Percentiles rank a stretch among this genome's conserved stretches.
These are phyloP conservation scores for Mimosa bimucronata DNA, from an alignment of 306 rosid genomes.

Conservation along the genomic window DNA sequence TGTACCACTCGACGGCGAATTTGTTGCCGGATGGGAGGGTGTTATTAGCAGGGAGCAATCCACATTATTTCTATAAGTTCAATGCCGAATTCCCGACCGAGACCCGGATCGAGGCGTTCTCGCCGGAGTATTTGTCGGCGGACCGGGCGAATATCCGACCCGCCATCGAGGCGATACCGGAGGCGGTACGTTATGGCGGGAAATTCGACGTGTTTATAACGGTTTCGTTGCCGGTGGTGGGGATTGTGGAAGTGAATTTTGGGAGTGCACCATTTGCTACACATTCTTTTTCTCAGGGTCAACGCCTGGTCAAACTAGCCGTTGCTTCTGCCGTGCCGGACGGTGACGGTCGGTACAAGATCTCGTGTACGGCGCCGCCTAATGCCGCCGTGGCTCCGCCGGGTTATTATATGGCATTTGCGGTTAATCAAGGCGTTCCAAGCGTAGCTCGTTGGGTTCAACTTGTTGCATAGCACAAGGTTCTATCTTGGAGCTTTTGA, in stretches of 20 bases:
- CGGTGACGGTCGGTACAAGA: conserved; percentile 47
- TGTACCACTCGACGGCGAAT: conserved; percentile 87
- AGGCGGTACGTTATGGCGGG: conserved; percentile 58
- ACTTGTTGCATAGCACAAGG: conserved; percentile 16
- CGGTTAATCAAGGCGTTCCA: conserved; percentile 91
- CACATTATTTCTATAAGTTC: conserved; percentile 64
- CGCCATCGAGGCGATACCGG: conserved; percentile 52
- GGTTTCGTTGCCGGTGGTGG: conserved; percentile 70
- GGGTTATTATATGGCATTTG: conserved; percentile 85
- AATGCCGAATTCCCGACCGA: conserved; percentile 68
- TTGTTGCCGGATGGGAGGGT: conserved; percentile 82
- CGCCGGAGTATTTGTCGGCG: conserved; percentile 70
- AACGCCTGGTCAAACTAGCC: conserved; percentile 70
- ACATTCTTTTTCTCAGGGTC: conserved; percentile 92
- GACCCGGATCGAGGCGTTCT: conserved; percentile 73
- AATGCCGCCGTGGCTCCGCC: conserved; percentile 80
- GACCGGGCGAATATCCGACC: conserved; percentile 74
- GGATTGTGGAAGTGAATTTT: conserved; percentile 72
- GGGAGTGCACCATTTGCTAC: conserved; percentile 81
- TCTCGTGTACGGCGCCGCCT: conserved; percentile 70
- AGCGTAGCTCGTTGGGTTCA: conserved; percentile 86
- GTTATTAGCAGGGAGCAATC: conserved; percentile 78
- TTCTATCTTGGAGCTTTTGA: background rate
- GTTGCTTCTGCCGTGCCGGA: conserved; percentile 56
- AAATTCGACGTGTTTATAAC: conserved; percentile 58